Conservation (phyloP, 1,284 basidiomycete genomes). For the Kalmanozyma brasiliensis region DNA sequence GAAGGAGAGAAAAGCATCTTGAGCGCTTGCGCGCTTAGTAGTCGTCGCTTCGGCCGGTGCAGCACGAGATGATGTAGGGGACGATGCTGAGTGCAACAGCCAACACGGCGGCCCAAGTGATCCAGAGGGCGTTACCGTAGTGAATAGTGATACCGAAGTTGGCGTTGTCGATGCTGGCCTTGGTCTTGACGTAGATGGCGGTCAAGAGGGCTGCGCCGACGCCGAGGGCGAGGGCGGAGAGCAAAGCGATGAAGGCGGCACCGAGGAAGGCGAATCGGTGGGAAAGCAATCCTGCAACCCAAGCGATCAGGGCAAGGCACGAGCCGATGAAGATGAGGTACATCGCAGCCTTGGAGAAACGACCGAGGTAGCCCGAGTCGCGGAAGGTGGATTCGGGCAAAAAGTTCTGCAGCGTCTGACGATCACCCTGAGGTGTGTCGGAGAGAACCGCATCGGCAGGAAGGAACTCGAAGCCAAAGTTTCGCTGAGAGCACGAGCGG, state of each 20-base stretch:
- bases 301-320: slow-evolving; percentile 57
- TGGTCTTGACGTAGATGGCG: slow-evolving; percentile 55
- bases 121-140: slow-evolving; percentile 64
- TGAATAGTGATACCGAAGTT: slow-evolving; percentile 39
- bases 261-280: slow-evolving; percentile 60
- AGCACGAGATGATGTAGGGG: slow-evolving; percentile 52
- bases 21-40: slow-evolving; percentile 11
- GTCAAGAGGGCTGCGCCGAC: slow-evolving; percentile 61
- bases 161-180: slow-evolving; percentile 25
- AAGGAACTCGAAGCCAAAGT: slow-evolving; percentile 54
- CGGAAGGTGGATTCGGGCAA: slow-evolving; percentile 43
- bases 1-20: background rate
- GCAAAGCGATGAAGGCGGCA: slow-evolving; percentile 55
- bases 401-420: slow-evolving; percentile 22
- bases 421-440: slow-evolving; percentile 31
- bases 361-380: slow-evolving; percentile 48
- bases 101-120: slow-evolving; percentile 61
- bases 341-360: slow-evolving; percentile 56
- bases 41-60: slow-evolving; percentile 46
- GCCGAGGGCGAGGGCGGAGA: slow-evolving; percentile 53
- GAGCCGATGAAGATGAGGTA: slow-evolving; percentile 65
- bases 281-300: slow-evolving; percentile 54
- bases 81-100: slow-evolving; percentile 53
- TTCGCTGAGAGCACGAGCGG: slow-evolving; percentile 33
- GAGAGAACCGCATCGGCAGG: slow-evolving; percentile 40